These are phyloP conservation scores for Pseudocercospora vitis DNA, from an alignment of 2,329 filamentous ascomycete genomes.

Conservation along the genomic window DNA sequence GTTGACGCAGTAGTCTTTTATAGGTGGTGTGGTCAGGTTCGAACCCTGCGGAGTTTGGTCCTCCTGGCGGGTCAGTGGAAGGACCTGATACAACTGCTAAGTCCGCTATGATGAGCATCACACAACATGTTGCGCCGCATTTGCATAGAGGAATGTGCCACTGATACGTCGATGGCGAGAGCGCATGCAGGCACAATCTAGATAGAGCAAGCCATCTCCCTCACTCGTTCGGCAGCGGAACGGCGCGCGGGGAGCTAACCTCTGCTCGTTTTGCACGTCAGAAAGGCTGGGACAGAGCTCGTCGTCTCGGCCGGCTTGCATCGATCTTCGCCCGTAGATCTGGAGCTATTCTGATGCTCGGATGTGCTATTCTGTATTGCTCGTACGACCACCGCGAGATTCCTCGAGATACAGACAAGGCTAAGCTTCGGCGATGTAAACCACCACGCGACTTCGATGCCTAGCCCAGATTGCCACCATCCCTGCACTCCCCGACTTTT, in stretches of 20 bases:
- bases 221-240: not conserved
- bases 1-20: too few relatives aligned
- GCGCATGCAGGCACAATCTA: not conserved
- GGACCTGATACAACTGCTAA: not conserved
- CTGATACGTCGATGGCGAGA: not conserved
- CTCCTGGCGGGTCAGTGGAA: too few relatives aligned
- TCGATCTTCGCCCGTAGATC: not conserved
- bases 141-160: not conserved
- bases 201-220: not conserved
- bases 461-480: too few relatives aligned
- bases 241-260: constrained; percentile 3
- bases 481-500: too few relatives aligned
- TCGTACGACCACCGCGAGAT: too few relatives aligned
- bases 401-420: too few relatives aligned
- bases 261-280: constrained; percentile 2
- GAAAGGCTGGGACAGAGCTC: not conserved
- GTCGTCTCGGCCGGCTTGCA: not conserved
- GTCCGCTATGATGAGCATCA: not conserved
- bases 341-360: too few relatives aligned
- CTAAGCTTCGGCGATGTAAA: too few relatives aligned
- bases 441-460: too few relatives aligned
- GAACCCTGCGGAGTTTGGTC: too few relatives aligned
- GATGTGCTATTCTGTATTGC: not conserved
- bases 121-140: not conserved
- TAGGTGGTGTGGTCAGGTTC: too few relatives aligned